Evolutionary conservation across 257 asterid genomes (phyloP).

Genomic region (Petunia secreta): DNA sequence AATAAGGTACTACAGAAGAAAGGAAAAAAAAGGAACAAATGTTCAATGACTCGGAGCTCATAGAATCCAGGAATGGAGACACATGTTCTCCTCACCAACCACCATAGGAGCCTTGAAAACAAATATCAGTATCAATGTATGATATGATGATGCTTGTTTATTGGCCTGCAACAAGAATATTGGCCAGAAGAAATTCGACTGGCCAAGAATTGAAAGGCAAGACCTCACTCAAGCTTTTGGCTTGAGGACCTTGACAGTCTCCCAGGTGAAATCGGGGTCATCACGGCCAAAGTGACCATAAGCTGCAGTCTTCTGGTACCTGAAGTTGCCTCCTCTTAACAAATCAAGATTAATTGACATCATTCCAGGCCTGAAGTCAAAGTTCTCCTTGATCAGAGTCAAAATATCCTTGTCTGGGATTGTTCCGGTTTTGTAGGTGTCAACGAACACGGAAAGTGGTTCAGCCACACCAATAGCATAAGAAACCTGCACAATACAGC

Average conservation of each 20-base stretch:
- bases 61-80: slow-evolving; percentile 25
- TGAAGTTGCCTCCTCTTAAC: slow-evolving; percentile 76
- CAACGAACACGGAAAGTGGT: slow-evolving; percentile 86
- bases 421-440: slow-evolving; percentile 79
- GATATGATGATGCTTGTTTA: slow-evolving; percentile 33
- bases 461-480: slow-evolving; percentile 92
- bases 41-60: slow-evolving; percentile 32
- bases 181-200: slow-evolving; percentile 21
- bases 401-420: slow-evolving; percentile 83
- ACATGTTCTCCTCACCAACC: slow-evolving; percentile 19
- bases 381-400: slow-evolving; percentile 71
- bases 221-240: slow-evolving; percentile 69
- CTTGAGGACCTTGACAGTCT: slow-evolving; percentile 78
- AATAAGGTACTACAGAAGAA: slow-evolving; percentile 24
- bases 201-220: slow-evolving; percentile 20
- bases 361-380: slow-evolving; percentile 96
- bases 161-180: slow-evolving; percentile 32
- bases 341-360: slow-evolving; percentile 83
- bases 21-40: slow-evolving; percentile 30
- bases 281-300: slow-evolving; percentile 94
- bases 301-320: slow-evolving; percentile 95
- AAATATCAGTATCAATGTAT: slow-evolving; percentile 18
- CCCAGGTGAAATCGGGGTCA: slow-evolving; percentile 88
- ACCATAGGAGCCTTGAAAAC: slow-evolving; percentile 24
- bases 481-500: slow-evolving; percentile 88